Evolutionary conservation across 129 eudicot genomes (phyloP), one percentile per base, ranked within the genome.

Genomic region (Mikania micrantha): DNA sequence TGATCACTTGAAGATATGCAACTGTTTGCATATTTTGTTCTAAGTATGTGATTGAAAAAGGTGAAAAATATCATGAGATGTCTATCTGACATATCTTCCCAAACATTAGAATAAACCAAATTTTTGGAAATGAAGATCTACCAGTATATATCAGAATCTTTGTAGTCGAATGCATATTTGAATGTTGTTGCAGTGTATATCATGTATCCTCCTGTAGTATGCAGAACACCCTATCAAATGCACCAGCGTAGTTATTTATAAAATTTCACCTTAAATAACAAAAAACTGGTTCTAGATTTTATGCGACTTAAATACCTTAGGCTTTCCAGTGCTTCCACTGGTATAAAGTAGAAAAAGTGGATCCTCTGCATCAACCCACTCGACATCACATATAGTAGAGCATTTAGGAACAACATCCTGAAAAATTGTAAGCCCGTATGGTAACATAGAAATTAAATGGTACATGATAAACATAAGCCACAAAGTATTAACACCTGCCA

Each of bases 121-220:
- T 11, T 36, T 49, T 42, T 7, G 17, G 62, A 58, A 72, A 72
- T 66, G 4, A 60, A 54, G 45, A 39, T 28, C 7, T 89, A 94
- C 99, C 99, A 94, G 81, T 94, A 94, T 74, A 89, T 54, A 54
- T 94, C 97, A 25, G 90, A 72, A 12, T 84, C 87, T 58, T 94
- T 94, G 75, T 89, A 87, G 85, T 94, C 99, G 50, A 94, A 94
- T 63, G 99, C 93, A 76, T 89, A 94, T 78, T 94, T 89, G 68
- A 94, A 94, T 72, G 99, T 94, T 45, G 95, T 87, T 67, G 99
- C 99, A 40, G 97, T 83, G 77, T 85, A 94, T 74, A 94, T 82
- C 99, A 94, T 94, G 84, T 94, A 94, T 72, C 99, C 99, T 75
- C 99, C 99, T 60, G 99, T 94, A 75, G 99, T 94, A 78, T 94